These are phyloP conservation scores for Conoideocrella luteorostrata DNA, from an alignment of 2,329 filamentous ascomycete species.

Conservation along the genomic window DNA sequence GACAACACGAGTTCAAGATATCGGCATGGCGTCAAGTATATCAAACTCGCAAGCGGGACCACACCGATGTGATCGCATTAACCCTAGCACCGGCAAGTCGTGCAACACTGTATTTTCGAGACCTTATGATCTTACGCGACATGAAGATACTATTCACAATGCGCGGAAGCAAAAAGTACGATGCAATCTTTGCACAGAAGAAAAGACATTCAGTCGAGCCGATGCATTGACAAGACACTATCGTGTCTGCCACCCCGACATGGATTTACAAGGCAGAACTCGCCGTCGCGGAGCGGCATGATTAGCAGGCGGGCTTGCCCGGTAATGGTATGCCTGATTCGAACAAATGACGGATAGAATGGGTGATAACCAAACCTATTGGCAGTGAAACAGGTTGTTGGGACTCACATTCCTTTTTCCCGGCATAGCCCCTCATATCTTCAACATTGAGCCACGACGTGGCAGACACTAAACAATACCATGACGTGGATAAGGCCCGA, in stretches of 20 bases:
- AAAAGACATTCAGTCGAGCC: conserved; percentile 94
- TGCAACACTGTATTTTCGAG: conserved; percentile 93
- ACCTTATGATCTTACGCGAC: conserved; percentile 91
- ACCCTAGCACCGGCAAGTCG: conserved; percentile 89
- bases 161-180: conserved; percentile 89
- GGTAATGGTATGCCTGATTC: too few relatives aligned
- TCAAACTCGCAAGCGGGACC: conserved; percentile 88
- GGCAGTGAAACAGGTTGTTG: too few relatives aligned
- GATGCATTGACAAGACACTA: conserved; percentile 93
- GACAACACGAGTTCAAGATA: conserved; percentile 20
- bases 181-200: conserved; percentile 87
- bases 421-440: too few relatives aligned
- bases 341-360: too few relatives aligned
- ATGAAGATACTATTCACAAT: conserved; percentile 98
- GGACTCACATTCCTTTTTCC: too few relatives aligned
- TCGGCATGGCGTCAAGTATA: conserved; percentile 43
- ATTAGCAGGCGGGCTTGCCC: not conserved
- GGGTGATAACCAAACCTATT: too few relatives aligned
- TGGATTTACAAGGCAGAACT: conserved; percentile 68
- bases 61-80: conserved; percentile 87
- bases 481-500: conserved; percentile 7
- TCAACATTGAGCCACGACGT: too few relatives aligned
- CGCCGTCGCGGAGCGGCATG: conserved; percentile 21
- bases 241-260: conserved; percentile 85
- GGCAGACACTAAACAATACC: conserved; percentile 7